Conservation (phyloP, 768 basidiomycete species). For the Tephrocybe sp. region DNA sequence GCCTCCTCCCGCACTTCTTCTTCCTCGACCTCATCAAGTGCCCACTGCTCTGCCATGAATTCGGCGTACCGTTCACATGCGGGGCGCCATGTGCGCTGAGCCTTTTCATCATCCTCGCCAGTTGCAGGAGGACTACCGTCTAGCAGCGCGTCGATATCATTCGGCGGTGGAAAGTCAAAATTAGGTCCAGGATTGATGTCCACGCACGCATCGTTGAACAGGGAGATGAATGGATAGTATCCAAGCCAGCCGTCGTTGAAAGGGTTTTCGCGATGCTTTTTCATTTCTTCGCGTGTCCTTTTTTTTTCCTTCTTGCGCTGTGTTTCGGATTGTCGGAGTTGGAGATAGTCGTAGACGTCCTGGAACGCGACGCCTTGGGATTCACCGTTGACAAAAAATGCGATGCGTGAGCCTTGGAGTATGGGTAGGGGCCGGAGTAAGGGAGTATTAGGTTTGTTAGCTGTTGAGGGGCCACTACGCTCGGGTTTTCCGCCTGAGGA, state of each 20-base stretch:
- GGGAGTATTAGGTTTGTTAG: slow-evolving; percentile 34
- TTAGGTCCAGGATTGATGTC: slow-evolving; percentile 86
- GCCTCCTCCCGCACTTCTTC: slow-evolving; percentile 53
- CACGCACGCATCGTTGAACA: slow-evolving; percentile 88
- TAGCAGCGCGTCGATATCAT: slow-evolving; percentile 70
- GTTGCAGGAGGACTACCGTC: slow-evolving; percentile 20
- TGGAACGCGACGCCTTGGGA: slow-evolving; percentile 80
- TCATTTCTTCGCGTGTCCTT: slow-evolving; percentile 61
- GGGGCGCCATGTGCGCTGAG: slow-evolving; percentile 67
- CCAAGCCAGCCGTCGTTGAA: slow-evolving; percentile 95
- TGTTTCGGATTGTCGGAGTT: slow-evolving; percentile 62
- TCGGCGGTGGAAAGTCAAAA: slow-evolving; percentile 78
- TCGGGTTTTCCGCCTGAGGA: slow-evolving; percentile 70
- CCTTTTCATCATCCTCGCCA: slow-evolving; percentile 16
- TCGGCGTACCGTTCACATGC: slow-evolving; percentile 82
- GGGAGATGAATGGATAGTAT: slow-evolving; percentile 92
- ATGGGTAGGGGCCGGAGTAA: slow-evolving; percentile 65
- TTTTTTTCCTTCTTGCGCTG: slow-evolving; percentile 66
- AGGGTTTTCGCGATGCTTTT: slow-evolving; percentile 76
- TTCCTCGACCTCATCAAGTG: slow-evolving; percentile 75
- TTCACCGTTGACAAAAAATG: slow-evolving; percentile 92
- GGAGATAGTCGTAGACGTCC: slow-evolving; percentile 88
- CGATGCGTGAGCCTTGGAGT: slow-evolving; percentile 68
- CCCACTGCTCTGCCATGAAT: slow-evolving; percentile 81
- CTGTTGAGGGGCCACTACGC: slow-evolving; percentile 36